Base-by-base conservation (phyloP, 116 monocot species). In the Phalaenopsis hybrid region DNA sequence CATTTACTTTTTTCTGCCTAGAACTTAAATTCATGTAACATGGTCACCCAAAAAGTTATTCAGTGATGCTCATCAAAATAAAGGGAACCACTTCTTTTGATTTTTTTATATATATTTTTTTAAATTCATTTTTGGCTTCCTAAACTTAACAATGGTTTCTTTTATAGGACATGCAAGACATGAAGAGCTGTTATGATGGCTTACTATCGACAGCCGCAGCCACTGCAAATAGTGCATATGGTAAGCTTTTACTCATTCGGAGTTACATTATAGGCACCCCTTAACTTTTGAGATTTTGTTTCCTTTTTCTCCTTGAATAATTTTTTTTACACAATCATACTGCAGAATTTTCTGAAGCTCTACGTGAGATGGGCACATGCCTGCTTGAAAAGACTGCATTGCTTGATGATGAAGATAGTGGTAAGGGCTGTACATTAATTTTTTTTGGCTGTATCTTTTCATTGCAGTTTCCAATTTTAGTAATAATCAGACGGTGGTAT, bases 281-380 rank as follows among this genome's bases (percentile, higher is more conserved):
- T 34, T 25, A 59, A 33, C 1, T 52, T 41, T 76, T 31, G 44
- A 45, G 11, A 23, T 76, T 58, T 6, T 25, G 9, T 13, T 68
- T 50, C 16, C 13, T 17, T 21, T 5, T 13, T 81, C 11, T 55
- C 13, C 18, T 41, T 52, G 50, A 28, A 12, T 23, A 55, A 8
- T 0, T 4, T 72, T 55, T 81, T 18, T 46, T 1, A 20, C 50
- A 37, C 44, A 0, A 6, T 77, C 65, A 44, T 86, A 50, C 79
- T 87, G 83, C 88, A 98, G 98, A 98, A 83, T 92, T 98, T 72
- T 92, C 98, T 49, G 98, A 95, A 85, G 88, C 98, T 1, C 46
- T 98, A 44, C 85, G 84, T 57, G 98, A 95, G 83, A 88, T 95
- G 93, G 98, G 95, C 49, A 82, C 86, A 57, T 95, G 95, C 86